Evolutionary conservation across 179 eudicot genomes (phyloP), one percentile per base, ranked within the genome.

Genomic region (Camellia oleifera): DNA sequence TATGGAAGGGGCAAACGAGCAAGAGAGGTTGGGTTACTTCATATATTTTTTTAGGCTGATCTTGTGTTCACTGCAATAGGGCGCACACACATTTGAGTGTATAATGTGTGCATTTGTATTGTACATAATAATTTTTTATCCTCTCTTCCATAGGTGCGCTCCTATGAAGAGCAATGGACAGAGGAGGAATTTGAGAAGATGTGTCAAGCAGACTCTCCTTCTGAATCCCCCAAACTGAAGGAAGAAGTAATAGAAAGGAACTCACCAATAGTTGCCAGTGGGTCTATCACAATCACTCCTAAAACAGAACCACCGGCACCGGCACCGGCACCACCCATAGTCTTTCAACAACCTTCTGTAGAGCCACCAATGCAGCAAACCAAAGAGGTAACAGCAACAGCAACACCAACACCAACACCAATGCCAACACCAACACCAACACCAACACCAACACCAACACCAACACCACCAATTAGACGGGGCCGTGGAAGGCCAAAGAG

Each of bases 1-100:
- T 97, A 97, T 86, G 99, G 99, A 88, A 89, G 99, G 76, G 99
- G 99, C 48, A 97, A 97, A 82, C 91, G 99, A 80, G 97, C 99
- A 69, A 91, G 99, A 84, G 99, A 97, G 99, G 99, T 94, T 72
- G 17, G 93, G 82, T 70, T 60, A 45, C 17, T 18, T 4, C 56
- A 68, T 68, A 56, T 32, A 6, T 15, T 20, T 52, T 32, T 64
- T 64, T 32, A 32, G 64, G n/a, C 71, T 32, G 9, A 61, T 45
- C 32, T 57, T 4, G 14, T 63, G 23, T 20, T 57, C 53, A 69
- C 44, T 82, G 70, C 78, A 14, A 23, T 23, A 42, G 61, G 18
- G 4, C n/a, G 5, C 11, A 1, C 14, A 46, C 74, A 46, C n/a
- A 3, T 74, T 54, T 40, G 4, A 32, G 6, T 61, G 8, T 61